These are phyloP conservation scores for Amoebophrya sp. DNA, from an alignment of 169 alveolate genomes.

Conservation along the genomic window DNA sequence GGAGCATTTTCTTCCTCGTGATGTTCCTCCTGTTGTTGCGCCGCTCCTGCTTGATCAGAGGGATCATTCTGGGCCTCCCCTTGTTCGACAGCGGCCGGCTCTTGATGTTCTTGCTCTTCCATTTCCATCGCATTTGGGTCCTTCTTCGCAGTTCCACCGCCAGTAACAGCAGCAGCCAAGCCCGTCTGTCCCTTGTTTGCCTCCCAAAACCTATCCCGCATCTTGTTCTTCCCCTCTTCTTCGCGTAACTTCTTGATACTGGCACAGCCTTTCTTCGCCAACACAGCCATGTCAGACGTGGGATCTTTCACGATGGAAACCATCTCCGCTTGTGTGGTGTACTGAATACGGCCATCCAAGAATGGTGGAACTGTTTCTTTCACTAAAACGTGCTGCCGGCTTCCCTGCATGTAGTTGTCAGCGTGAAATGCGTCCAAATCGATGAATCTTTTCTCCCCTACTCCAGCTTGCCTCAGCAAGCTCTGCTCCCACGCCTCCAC, in stretches of 20 bases:
- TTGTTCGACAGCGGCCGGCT: slow-evolving; percentile 48
- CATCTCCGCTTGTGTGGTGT: slow-evolving; percentile 36
- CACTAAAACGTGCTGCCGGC: slow-evolving; percentile 30
- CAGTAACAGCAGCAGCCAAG: slow-evolving; percentile 42
- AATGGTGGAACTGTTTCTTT: slow-evolving; percentile 53
- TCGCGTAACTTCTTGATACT: slow-evolving; percentile 43
- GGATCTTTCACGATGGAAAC: slow-evolving; percentile 86
- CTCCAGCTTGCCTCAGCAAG: background rate
- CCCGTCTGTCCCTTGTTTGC: slow-evolving; percentile 39
- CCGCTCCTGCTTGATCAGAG: slow-evolving; percentile 53
- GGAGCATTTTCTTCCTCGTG: slow-evolving; percentile 45
- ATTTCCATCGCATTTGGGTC: slow-evolving; percentile 28
- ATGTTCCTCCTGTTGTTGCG: slow-evolving; percentile 51
- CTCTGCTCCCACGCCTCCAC: background rate
- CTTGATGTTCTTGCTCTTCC: slow-evolving; percentile 51
- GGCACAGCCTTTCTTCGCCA: slow-evolving; percentile 93
- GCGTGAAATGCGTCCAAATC: background rate
- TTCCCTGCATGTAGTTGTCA: background rate
- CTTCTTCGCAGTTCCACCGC: slow-evolving; percentile 34
- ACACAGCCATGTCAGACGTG: slow-evolving; percentile 90
- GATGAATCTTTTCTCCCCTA: background rate
- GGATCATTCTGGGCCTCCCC: slow-evolving; percentile 51
- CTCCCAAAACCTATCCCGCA: slow-evolving; percentile 51
- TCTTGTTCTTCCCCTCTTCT: slow-evolving; percentile 43
- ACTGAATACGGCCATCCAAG: slow-evolving; percentile 49